Evolutionary conservation across 768 basidiomycete species (phyloP), one percentile per base, ranked within the genome.

Genomic region (Amanita brunnescens): DNA sequence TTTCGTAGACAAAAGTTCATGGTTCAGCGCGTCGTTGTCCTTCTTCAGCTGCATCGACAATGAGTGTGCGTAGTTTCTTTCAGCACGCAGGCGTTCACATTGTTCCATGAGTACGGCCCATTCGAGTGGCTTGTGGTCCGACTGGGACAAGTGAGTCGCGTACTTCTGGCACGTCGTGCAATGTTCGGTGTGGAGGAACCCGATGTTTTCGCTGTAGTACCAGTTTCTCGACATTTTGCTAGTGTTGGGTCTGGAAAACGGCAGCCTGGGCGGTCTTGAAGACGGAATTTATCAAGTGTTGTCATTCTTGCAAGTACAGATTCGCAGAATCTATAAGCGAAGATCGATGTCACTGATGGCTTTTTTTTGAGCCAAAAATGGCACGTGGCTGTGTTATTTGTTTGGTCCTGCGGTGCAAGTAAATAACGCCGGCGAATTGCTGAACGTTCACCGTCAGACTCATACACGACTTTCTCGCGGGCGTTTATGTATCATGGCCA

Each of bases 401-500:
- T 43, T 51, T 51, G 49, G 30, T 21, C 8, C 2, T 13, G 23
- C 18, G 23, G 24, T n/a, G n/a, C n/a, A 12, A 12, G 5, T 24
- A 38, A 48, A 35, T 38, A 38, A 26, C 9, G 21, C 47, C 14
- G 37, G 34, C 34, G 13, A 13, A 13, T 13, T 23, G 14, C 23
- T 23, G 6, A n/a, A 29, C 26, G 3, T 29, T 3, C 26, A 29
- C 26, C 3, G 26, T 29, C 5, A 7, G 26, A 29, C 5, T 29
- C 26, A 29, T 29, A 29, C 26, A 29, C 26, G 7, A 3, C 14
- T 24, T 44, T 24, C 10, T 26, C 20, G 7, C 23, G 18, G 6
- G 14, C 38, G 14, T 51, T 18, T 41, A 51, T 49, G 32, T 6
- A 24, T 37, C 24, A 69, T 68, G 66, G 61, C 69, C 46, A 65